Base-by-base conservation (phyloP, 2,329 filamentous ascomycete species). In the Aspergillus alliaceus region DNA sequence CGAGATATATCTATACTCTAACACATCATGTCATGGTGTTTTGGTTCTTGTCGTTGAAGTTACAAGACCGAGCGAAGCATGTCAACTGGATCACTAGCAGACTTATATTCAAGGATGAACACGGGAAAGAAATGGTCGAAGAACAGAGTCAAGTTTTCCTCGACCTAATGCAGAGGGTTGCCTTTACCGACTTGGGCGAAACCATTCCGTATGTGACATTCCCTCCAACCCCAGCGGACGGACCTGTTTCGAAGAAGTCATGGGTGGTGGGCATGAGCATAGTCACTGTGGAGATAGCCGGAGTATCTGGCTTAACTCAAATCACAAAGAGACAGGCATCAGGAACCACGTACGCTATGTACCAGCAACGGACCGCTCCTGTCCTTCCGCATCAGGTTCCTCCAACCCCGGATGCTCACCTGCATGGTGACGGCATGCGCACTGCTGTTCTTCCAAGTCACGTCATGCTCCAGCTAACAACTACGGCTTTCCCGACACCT, bases 1-100 rank as follows among this genome's bases (percentile, higher is more conserved):
- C 93, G 4, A 90, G 95, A 73, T 99, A 99, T 71, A 91, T 99
- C 25, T 95, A 96, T 72, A 90, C 92, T 1, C 80, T 98, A 52
- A 93, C 93, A 8, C 96, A 96, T 71, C 93, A 98, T 71, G 91
- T 96, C 65, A 93, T 99, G 63, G 89, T 92, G 1, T 97, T 96
- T 71, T 99, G 95, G 95, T 99, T 98, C 71, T 82, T 99, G 64
- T 90, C 92, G 1, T 74, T 99, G 65, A 93, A 91, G 68, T 82
- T 96, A 51, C 85, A 88, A 35, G 92, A 97, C 70, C 87, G 95
- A 51, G 85, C 88, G 32, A 90, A 86, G 59, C 88, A 96, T 63
- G 92, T 97, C 51, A 86, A 87, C 27, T 96, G 91, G 90, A 96
- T 99, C 62, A 89, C 90, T 11, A 91, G 89, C 68, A 91, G 91